Evolutionary conservation across 2,329 filamentous ascomycete genomes (phyloP).

Genomic region (Coniochaeta ligniaria): DNA sequence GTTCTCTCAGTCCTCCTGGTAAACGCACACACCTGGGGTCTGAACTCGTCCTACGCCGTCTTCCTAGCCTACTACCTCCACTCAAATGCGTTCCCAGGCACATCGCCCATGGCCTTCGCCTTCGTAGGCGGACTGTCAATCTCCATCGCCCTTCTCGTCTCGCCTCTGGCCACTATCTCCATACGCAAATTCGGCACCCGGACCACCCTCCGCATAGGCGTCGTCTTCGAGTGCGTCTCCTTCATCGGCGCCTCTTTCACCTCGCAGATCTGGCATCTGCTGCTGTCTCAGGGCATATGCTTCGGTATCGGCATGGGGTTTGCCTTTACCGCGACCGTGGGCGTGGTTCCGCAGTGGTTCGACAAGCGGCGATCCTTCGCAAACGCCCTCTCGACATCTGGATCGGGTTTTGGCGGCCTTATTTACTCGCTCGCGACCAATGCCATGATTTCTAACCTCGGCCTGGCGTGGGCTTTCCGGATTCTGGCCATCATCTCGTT

Average conservation of each 20-base stretch:
- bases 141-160: slow-evolving; percentile 57
- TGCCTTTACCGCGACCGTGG: slow-evolving; percentile 61
- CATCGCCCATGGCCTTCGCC: slow-evolving; percentile 61
- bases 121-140: slow-evolving; percentile 70
- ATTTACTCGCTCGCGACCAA: slow-evolving; percentile 61
- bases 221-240: slow-evolving; percentile 54
- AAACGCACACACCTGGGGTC: slow-evolving; percentile 68
- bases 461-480: slow-evolving; percentile 60
- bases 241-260: slow-evolving; percentile 68
- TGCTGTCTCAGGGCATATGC: slow-evolving; percentile 65
- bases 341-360: slow-evolving; percentile 70
- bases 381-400: slow-evolving; percentile 61
- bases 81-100: slow-evolving; percentile 53
- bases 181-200: slow-evolving; percentile 57
- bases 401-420: slow-evolving; percentile 68
- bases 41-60: slow-evolving; percentile 58
- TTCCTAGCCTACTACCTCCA: slow-evolving; percentile 52
- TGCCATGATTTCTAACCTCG: slow-evolving; percentile 58
- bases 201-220: slow-evolving; percentile 56
- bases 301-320: slow-evolving; percentile 78
- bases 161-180: slow-evolving; percentile 58
- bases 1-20: slow-evolving; percentile 47
- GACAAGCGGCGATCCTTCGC: slow-evolving; percentile 59
- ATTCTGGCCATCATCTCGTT: slow-evolving; percentile 57
- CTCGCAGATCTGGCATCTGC: slow-evolving; percentile 64